Conservation (phyloP, 169 alveolate species). For the Neospora caninum region DNA sequence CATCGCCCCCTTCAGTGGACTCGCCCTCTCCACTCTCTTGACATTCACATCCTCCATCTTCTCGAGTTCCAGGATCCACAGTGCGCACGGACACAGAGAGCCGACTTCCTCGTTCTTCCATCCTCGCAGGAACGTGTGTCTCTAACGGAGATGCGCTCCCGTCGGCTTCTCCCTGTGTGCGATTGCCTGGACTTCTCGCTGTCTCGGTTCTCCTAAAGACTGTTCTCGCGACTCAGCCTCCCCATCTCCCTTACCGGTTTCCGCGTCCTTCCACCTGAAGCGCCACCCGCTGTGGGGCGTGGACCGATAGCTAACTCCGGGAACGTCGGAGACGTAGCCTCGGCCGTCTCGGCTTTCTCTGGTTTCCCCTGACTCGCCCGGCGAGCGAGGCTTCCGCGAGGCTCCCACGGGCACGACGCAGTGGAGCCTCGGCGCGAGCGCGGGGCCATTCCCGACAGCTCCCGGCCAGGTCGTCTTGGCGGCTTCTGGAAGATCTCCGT, state of each 20-base stretch:
- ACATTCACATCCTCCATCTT: no score
- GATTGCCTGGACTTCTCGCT: not conserved
- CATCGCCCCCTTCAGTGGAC: no score
- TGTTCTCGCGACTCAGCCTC: not conserved
- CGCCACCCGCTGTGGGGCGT: constrained; percentile 46
- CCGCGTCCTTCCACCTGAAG: constrained; percentile 47
- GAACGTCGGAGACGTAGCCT: constrained; percentile 1
- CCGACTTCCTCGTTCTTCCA: no score
- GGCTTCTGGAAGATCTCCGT: not conserved
- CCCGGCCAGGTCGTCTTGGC: not conserved
- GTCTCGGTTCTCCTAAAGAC: not conserved
- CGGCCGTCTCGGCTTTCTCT: not conserved
- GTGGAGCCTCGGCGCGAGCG: not conserved
- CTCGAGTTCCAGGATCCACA: no score
- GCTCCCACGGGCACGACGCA: not conserved
- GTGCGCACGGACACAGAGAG: no score
- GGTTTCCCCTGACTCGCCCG: not conserved
- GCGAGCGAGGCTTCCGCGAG: not conserved
- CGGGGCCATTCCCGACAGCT: not conserved
- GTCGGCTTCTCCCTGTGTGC: not conserved
- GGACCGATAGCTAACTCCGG: constrained; percentile 31
- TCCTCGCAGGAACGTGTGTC: no score
- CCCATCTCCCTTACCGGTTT: constrained; percentile 39
- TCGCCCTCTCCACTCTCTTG: no score
- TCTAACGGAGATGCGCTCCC: no score